Conservation (phyloP, 2,329 filamentous ascomycete genomes). For the Aspergillus pseudoterreus region DNA sequence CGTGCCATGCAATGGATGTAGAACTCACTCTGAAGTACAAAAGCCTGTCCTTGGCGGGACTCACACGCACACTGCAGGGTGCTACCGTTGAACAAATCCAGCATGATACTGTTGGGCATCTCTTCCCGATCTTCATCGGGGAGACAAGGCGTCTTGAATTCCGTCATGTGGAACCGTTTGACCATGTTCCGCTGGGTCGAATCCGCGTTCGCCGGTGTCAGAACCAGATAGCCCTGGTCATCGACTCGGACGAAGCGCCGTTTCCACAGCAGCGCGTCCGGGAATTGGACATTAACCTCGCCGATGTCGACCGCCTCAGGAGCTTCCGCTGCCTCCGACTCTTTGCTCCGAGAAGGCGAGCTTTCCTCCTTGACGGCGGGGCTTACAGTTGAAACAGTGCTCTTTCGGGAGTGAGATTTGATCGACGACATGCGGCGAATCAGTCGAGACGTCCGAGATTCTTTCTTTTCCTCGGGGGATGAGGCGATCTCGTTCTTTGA, state of each 20-base stretch:
- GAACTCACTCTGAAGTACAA: conserved; percentile 49
- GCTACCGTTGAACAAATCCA: conserved; percentile 60
- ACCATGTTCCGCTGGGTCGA: conserved; percentile 58
- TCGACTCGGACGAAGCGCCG: conserved; percentile 84
- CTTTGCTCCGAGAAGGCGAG: conserved; percentile 26
- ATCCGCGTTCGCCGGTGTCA: conserved; percentile 66
- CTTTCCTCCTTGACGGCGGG: conserved; percentile 35
- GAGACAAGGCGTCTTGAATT: conserved; percentile 73
- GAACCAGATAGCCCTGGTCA: conserved; percentile 74
- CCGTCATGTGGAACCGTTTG: conserved; percentile 80
- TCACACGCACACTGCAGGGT: conserved; percentile 63
- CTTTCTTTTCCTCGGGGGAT: conserved; percentile 49
- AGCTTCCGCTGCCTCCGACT: conserved; percentile 16
- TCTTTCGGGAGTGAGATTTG: conserved; percentile 50
- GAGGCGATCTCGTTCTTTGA: conserved; percentile 35
- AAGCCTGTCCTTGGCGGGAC: conserved; percentile 51
- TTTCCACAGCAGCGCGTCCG: conserved; percentile 95
- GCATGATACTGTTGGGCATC: conserved; percentile 75
- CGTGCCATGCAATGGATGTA: neutral
- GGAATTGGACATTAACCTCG: conserved; percentile 95
- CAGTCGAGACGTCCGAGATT: conserved; percentile 57
- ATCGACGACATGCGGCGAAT: conserved; percentile 65
- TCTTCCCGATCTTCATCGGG: conserved; percentile 92
- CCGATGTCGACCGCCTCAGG: conserved; percentile 67
- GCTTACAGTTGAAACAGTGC: conserved; percentile 36